Evolutionary conservation across 2,329 filamentous ascomycete species (phyloP).

Genomic region (Neofusicoccum kwambonambiense): DNA sequence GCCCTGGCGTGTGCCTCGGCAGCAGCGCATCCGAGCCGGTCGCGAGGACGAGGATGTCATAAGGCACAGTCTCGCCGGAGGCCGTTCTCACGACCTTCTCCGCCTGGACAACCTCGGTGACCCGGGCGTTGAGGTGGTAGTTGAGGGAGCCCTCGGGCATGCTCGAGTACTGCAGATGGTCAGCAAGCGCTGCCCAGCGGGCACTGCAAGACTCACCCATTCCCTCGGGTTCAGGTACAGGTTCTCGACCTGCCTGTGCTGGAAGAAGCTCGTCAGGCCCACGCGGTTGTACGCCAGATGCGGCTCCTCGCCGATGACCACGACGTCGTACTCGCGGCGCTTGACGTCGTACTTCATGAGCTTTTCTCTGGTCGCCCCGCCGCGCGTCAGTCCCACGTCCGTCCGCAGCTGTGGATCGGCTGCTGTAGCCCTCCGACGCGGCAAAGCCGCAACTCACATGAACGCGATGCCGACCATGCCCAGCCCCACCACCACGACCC

Average conservation of each 20-base stretch:
- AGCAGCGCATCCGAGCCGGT: conserved; percentile 84
- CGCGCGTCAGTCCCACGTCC: background rate
- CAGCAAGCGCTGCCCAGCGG: background rate
- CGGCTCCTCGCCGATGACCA: conserved; percentile 83
- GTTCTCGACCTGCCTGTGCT: conserved; percentile 79
- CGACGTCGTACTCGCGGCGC: conserved; percentile 71
- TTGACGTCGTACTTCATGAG: conserved; percentile 79
- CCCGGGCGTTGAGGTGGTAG: conserved; percentile 73
- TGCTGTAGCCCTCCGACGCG: too few species aligned
- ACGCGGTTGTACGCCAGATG: conserved; percentile 91
- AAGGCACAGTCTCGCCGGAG: conserved; percentile 66
- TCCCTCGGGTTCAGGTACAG: conserved; percentile 82
- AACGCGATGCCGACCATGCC: conserved; percentile 92
- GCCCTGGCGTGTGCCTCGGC: conserved; percentile 68
- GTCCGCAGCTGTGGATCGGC: background rate
- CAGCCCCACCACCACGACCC: conserved; percentile 78
- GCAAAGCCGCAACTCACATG: conserved; percentile 59
- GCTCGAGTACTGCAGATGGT: conserved; percentile 58
- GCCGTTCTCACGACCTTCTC: conserved; percentile 69
- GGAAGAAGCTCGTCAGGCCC: conserved; percentile 84
- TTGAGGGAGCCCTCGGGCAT: conserved; percentile 66
- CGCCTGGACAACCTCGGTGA: conserved; percentile 64
- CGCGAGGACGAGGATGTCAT: conserved; percentile 79
- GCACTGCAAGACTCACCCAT: conserved; percentile 59
- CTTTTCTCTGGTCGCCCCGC: conserved; percentile 65